phyloP scores from a whole-genome alignment of 176 grass and related monocot genomes.

The Bothriochloa decipiens region DNA sequence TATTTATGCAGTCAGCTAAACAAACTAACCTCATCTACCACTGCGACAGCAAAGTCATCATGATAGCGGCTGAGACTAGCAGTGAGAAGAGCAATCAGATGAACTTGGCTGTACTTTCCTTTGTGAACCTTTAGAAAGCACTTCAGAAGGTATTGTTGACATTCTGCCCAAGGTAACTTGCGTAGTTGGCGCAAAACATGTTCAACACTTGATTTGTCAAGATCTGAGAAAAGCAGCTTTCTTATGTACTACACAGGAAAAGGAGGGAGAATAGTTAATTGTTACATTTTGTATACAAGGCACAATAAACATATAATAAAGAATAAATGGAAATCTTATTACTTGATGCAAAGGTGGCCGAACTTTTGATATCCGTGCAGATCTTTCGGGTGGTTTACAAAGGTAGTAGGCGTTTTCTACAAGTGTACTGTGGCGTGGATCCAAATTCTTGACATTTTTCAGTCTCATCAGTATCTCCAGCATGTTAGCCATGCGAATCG shows the following conservation, averaged over 20 bases:
- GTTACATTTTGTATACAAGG: constrained; percentile 22
- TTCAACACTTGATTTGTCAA: constrained; percentile 87
- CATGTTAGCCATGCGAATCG: constrained; percentile 95
- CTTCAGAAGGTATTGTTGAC: constrained; percentile 86
- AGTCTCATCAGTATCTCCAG: constrained; percentile 96
- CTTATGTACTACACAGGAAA: constrained; percentile 83
- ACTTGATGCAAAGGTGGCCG: constrained; percentile 94
- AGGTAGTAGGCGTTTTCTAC: constrained; percentile 99
- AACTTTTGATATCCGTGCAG: constrained; percentile 87
- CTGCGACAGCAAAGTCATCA: constrained; percentile 76
- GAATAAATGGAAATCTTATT: constrained; percentile 48
- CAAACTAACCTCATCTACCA: constrained; percentile 87
- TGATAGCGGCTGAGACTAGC: constrained; percentile 89
- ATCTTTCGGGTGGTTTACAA: constrained; percentile 96
- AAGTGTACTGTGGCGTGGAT: constrained; percentile 95
- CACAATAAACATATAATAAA: constrained; percentile 20
- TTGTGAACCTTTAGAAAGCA: constrained; percentile 99
- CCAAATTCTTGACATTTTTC: constrained; percentile 99
- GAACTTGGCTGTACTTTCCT: constrained; percentile 97
- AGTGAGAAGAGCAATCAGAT: constrained; percentile 89
- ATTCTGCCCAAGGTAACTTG: constrained; percentile 96
- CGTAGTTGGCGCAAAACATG: constrained; percentile 93
- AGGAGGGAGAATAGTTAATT: constrained; percentile 30
- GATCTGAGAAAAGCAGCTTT: constrained; percentile 95
- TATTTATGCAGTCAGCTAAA: constrained; percentile 19